phyloP scores from a whole-genome alignment of 169 alveolate species.

The Plasmodium chabaudi region DNA sequence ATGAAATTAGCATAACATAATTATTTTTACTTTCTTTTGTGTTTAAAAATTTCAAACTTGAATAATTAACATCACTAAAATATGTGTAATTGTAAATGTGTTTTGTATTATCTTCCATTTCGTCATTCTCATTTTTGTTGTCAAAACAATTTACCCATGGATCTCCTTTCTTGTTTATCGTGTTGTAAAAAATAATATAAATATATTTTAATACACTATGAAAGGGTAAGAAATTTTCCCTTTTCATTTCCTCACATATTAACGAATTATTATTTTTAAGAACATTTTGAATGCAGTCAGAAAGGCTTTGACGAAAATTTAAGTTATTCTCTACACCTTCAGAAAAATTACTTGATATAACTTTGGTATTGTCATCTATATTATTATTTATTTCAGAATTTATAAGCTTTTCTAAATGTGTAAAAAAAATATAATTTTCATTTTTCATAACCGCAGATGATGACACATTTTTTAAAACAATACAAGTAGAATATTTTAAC shows the following conservation, averaged over 20 bases:
- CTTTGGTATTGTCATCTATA: too few relatives aligned
- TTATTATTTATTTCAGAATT: neutral
- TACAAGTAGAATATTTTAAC: conserved; percentile 4
- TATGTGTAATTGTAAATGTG: conserved; percentile 15
- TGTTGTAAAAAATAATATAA: conserved; percentile 26
- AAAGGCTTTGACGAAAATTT: neutral
- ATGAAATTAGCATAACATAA: conserved; percentile 7
- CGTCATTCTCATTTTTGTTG: neutral
- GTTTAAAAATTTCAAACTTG: too few relatives aligned
- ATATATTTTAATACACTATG: conserved; percentile 3
- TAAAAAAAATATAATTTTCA: neutral
- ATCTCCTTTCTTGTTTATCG: conserved; percentile 28
- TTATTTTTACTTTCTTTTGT: conserved; percentile 1
- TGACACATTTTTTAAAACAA: too few relatives aligned
- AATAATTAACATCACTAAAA: conserved; percentile 34
- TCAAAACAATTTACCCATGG: conserved; percentile 25
- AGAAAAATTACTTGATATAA: too few relatives aligned
- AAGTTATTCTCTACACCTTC: too few relatives aligned
- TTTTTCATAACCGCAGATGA: neutral
- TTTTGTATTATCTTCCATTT: neutral
- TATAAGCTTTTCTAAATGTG: neutral
- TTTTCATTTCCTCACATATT: conserved; percentile 1
- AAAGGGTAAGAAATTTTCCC: neutral
- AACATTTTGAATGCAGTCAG: neutral
- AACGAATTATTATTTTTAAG: conserved; percentile 7